Percentiles rank a stretch among this genome's conserved stretches.
These are phyloP conservation scores for Albifimbria verrucaria DNA, from an alignment of 2,329 filamentous ascomycete genomes.

Conservation along the genomic window DNA sequence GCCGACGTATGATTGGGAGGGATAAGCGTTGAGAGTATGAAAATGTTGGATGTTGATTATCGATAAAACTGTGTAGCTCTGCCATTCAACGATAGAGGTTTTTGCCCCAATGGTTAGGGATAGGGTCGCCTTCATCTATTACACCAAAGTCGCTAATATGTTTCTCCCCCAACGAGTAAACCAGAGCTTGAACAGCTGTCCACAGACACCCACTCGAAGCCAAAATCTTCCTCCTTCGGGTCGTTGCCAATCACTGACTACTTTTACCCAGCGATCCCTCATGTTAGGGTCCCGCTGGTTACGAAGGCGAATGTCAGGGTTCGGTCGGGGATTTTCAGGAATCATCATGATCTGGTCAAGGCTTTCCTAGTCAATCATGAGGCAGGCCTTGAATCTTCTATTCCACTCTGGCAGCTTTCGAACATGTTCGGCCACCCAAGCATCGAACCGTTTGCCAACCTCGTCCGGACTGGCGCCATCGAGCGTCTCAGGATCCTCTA, in stretches of 20 bases:
- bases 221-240: slow-evolving; percentile 11
- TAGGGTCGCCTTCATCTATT: neutral
- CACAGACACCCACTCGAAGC: slow-evolving; percentile 10
- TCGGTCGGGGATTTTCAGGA: slow-evolving; percentile 11
- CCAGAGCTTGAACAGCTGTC: slow-evolving; percentile 1
- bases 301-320: neutral
- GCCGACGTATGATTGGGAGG: slow-evolving; percentile 10
- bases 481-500: slow-evolving; percentile 13
- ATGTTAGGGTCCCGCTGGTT: slow-evolving; percentile 2
- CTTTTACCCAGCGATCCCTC: slow-evolving; percentile 11
- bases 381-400: slow-evolving; percentile 13
- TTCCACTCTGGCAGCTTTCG: slow-evolving; percentile 7
- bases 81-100: neutral
- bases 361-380: slow-evolving; percentile 18
- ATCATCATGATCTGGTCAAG: slow-evolving; percentile 17
- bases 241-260: slow-evolving; percentile 11
- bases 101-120: neutral
- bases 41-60: neutral
- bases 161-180: neutral
- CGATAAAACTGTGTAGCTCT: neutral
- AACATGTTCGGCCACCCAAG: slow-evolving; percentile 9
- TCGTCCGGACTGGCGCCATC: slow-evolving; percentile 9
- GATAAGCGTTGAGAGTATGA: slow-evolving; percentile 1
- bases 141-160: neutral
- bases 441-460: slow-evolving; percentile 13